Evolutionary conservation across 75 land plant species (phyloP).

Genomic region (Pseudotsuga menziesii): DNA sequence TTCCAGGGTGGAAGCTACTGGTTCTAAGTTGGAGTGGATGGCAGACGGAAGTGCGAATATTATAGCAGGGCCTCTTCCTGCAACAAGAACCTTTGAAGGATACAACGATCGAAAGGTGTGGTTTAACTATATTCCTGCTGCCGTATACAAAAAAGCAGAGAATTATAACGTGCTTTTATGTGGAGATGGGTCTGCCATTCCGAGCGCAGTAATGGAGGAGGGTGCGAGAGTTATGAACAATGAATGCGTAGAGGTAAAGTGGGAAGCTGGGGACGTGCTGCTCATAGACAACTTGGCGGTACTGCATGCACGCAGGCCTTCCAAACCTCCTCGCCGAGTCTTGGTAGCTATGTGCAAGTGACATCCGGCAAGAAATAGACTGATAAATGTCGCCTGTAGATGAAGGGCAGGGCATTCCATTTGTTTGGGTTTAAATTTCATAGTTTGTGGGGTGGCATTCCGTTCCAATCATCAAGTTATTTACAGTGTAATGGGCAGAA

Average conservation of each 20-base stretch:
- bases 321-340: conserved; percentile 12
- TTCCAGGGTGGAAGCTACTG: neutral
- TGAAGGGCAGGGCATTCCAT: no score
- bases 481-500: no score
- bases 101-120: conserved; percentile 1
- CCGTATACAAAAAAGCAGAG: neutral
- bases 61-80: conserved; percentile 10
- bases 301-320: conserved; percentile 15
- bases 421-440: no score
- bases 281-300: conserved; percentile 25
- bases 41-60: conserved; percentile 4
- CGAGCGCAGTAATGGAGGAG: neutral
- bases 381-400: no score
- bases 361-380: no score
- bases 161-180: neutral
- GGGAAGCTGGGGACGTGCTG: conserved; percentile 22
- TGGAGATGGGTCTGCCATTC: conserved; percentile 20
- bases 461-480: no score
- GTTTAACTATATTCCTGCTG: conserved; percentile 10
- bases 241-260: conserved; percentile 15
- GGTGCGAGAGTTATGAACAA: conserved; percentile 11
- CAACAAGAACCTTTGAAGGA: conserved; percentile 5
- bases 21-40: conserved; percentile 12
- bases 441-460: no score
- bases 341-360: conserved; percentile 14